These are phyloP conservation scores for Tephrocybe rancida DNA, from an alignment of 768 basidiomycete species.

Conservation along the genomic window DNA sequence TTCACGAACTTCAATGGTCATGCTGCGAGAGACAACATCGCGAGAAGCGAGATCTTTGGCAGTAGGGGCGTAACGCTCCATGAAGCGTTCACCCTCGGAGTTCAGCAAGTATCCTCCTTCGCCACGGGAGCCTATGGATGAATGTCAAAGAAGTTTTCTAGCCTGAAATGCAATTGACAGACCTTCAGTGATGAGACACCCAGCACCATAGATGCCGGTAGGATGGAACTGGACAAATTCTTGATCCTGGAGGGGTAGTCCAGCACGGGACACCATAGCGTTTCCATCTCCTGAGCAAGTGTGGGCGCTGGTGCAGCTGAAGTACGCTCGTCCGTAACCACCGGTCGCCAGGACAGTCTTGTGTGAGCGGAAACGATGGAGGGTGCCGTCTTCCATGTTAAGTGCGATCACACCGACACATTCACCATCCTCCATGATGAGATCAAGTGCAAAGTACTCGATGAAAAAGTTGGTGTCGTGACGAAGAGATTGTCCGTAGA, in stretches of 20 bases:
- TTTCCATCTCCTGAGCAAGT: slow-evolving; percentile 99
- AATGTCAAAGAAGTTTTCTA: neutral
- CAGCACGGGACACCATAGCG: slow-evolving; percentile 97
- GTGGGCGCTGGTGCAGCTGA: slow-evolving; percentile 98
- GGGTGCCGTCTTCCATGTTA: slow-evolving; percentile 99
- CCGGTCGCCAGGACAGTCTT: slow-evolving; percentile 99
- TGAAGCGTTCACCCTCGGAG: slow-evolving; percentile 98
- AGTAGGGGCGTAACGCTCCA: slow-evolving; percentile 99
- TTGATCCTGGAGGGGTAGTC: slow-evolving; percentile 92
- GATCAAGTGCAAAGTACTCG: slow-evolving; percentile 98
- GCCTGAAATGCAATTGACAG: slow-evolving; percentile 13
- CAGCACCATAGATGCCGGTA: slow-evolving; percentile 98
- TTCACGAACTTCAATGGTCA: slow-evolving; percentile 98
- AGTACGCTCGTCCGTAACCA: slow-evolving; percentile 97
- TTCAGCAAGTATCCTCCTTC: slow-evolving; percentile 99
- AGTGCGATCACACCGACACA: slow-evolving; percentile 99
- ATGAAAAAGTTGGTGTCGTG: slow-evolving; percentile 99
- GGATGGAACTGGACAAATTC: slow-evolving; percentile 99
- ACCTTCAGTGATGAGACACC: slow-evolving; percentile 99
- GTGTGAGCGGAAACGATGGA: slow-evolving; percentile 97
- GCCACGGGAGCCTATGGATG: slow-evolving; percentile 83
- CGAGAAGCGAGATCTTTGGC: slow-evolving; percentile 99
- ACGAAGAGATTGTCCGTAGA: slow-evolving; percentile 97
- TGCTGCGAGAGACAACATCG: slow-evolving; percentile 98
- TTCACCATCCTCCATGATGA: slow-evolving; percentile 98